phyloP scores from a whole-genome alignment of 2,329 filamentous ascomycete genomes.

The Aspergillus piperis region DNA sequence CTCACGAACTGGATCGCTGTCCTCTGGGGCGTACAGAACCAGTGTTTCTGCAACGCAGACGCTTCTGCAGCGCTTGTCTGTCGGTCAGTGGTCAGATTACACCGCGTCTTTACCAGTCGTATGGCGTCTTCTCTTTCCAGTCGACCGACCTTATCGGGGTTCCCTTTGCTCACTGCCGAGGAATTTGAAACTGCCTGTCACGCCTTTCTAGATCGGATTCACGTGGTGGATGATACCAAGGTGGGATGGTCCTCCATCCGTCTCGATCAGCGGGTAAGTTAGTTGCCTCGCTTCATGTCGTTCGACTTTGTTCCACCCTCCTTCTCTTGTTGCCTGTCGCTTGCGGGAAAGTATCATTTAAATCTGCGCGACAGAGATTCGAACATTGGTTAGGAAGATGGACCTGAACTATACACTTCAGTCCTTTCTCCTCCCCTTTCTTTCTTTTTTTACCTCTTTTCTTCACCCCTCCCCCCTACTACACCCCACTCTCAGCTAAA shows the following conservation, averaged over 20 bases:
- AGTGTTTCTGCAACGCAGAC: conserved; percentile 14
- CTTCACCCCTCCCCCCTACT: background rate
- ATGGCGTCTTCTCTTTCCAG: conserved; percentile 15
- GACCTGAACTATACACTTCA: background rate
- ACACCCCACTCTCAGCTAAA: conserved; percentile 7
- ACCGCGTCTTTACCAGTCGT: conserved; percentile 21
- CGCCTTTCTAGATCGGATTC: conserved; percentile 55
- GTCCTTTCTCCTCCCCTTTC: background rate
- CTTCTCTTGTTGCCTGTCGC: background rate
- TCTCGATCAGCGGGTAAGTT: conserved; percentile 21
- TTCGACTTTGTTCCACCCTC: background rate
- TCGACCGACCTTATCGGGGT: conserved; percentile 38
- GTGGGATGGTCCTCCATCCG: conserved; percentile 47
- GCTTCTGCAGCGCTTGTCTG: conserved; percentile 14
- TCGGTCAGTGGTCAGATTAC: conserved; percentile 17
- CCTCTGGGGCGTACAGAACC: conserved; percentile 9
- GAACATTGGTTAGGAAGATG: background rate
- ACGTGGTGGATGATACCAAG: conserved; percentile 56
- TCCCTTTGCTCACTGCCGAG: conserved; percentile 61
- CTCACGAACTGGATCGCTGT: conserved; percentile 15
- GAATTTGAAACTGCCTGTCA: conserved; percentile 69
- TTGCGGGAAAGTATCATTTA: background rate
- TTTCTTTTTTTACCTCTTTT: conserved; percentile 5
- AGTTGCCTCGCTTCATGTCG: background rate
- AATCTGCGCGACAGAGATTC: background rate